Base-by-base conservation (phyloP, 1,284 basidiomycete genomes). In the Caloboletus firmus region DNA sequence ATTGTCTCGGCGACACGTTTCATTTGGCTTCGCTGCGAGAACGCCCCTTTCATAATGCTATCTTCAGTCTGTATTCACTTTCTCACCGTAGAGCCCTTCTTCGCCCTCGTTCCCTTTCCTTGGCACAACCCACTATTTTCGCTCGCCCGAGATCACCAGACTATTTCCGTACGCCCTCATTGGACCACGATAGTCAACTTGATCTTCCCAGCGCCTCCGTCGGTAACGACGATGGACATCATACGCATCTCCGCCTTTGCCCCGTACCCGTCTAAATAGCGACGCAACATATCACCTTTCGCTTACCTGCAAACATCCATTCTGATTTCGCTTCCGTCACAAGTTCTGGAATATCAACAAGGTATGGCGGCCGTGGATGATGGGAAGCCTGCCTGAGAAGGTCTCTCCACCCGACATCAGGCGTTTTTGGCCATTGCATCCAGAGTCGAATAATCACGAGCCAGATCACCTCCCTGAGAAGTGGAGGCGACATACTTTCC, bases 1-100 rank as follows among this genome's bases (percentile, higher is more conserved):
- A 26, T 28, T 31, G 32, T 44, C 45, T 34, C 34, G 13, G 20
- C 41, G 24, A 40, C 59, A 41, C 24, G 20, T 42, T 45, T 42
- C 28, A 40, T 31, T 35, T 24, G 11, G 4, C 42, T 7, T 37
- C 37, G 37, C 31, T 44, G 39, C 41, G 15, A 45, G 36, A 37
- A 37, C n/a, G 48, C 18, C 57, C 35, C 42, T 51, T 31, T 60
- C 44, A 42, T 62, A 37, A 60, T 32, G 12, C 37, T 42, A 45
- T 55, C 43, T 51, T 61, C 36, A 36, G 32, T 15, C 26, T 28
- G 34, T 6, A 6, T 45, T 36, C 13, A 24, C 28, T 10, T 55
- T 64, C 65, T 53, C 65, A 66, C 61, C 35, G 3, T 17, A 47
- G n/a, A 15, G 36, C 57, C 46, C 52, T 62, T 56, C 54, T 51